Conservation (phyloP, 768 basidiomycete genomes). For the Lactarius indigo region DNA sequence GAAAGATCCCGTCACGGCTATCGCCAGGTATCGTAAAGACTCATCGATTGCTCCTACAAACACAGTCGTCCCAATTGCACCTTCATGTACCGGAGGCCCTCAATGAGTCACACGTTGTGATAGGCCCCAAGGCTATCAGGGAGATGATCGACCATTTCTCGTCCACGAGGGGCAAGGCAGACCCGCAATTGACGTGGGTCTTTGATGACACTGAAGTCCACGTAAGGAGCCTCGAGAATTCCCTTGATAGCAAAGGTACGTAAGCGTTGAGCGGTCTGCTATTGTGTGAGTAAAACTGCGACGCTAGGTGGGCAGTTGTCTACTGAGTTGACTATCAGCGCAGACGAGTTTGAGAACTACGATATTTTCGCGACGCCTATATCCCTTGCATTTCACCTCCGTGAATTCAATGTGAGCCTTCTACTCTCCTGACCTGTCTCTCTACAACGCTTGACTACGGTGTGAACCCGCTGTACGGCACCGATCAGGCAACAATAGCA, state of each 20-base stretch:
- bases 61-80: conserved; percentile 55
- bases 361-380: conserved; percentile 59
- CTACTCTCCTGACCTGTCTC: conserved; percentile 12
- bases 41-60: conserved; percentile 62
- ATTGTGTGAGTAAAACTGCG: not conserved
- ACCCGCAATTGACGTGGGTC: conserved; percentile 80
- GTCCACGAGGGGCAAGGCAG: conserved; percentile 58
- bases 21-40: conserved; percentile 73
- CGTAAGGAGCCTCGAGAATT: conserved; percentile 64
- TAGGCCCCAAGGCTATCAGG: conserved; percentile 69
- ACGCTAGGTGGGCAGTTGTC: conserved; percentile 56
- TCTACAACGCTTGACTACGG: not conserved
- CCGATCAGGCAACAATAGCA: conserved; percentile 65
- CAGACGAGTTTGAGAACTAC: conserved; percentile 79
- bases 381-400: conserved; percentile 73
- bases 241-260: conserved; percentile 61
- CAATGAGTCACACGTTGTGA: conserved; percentile 61
- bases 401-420: conserved; percentile 70
- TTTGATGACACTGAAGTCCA: conserved; percentile 66
- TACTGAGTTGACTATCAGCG: conserved; percentile 73
- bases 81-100: conserved; percentile 59
- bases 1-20: not conserved
- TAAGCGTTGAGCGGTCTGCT: not conserved
- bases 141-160: conserved; percentile 85
- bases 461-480: not conserved